Evolutionary conservation across 306 rosid genomes (phyloP).

Genomic region (Rosa persica): DNA sequence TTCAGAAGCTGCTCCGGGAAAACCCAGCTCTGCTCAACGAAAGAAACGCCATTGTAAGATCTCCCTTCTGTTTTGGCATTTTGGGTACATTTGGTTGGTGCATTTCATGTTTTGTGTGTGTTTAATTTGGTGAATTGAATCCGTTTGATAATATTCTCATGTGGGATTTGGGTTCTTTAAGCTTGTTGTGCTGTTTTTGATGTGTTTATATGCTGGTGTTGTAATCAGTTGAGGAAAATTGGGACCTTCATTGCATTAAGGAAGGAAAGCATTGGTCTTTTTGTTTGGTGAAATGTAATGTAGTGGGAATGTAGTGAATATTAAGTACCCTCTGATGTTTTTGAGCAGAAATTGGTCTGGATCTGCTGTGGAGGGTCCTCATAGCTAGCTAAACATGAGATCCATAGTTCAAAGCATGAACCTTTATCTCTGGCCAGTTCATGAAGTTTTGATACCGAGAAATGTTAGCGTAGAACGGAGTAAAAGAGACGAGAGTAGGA

Average conservation of each 20-base stretch:
- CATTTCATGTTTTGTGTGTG: neutral
- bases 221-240: neutral
- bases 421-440: slow-evolving; percentile 2
- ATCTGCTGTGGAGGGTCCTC: neutral
- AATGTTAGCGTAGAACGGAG: neutral
- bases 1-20: slow-evolving; percentile 73
- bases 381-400: neutral
- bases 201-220: neutral
- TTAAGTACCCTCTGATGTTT: slow-evolving; percentile 1
- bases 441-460: neutral
- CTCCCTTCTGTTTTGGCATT: neutral
- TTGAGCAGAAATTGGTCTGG: slow-evolving; percentile 6
- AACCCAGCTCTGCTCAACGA: slow-evolving; percentile 79
- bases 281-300: neutral
- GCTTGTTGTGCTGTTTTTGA: neutral
- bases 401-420: slow-evolving; percentile 3
- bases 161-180: slow-evolving; percentile 1
- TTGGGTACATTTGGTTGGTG: neutral
- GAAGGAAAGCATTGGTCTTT: slow-evolving; percentile 10
- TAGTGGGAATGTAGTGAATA: slow-evolving; percentile 8
- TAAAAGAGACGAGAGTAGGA: neutral
- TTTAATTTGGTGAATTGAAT: neutral
- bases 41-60: slow-evolving; percentile 76
- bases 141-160: neutral
- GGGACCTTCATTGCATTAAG: slow-evolving; percentile 2